phyloP scores from a whole-genome alignment of 768 basidiomycete genomes.

The Lyophyllum atratum region DNA sequence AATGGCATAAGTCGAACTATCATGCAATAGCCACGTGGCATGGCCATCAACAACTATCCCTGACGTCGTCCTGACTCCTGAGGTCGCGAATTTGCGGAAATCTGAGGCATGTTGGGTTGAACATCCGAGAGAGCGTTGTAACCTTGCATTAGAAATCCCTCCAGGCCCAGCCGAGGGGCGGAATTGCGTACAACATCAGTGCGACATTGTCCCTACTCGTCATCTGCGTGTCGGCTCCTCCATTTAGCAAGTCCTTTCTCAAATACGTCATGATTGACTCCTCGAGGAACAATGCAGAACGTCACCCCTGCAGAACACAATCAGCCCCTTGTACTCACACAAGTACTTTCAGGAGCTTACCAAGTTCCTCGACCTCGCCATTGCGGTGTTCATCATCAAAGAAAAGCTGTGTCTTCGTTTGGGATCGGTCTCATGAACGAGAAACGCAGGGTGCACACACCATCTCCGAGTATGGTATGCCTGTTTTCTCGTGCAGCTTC shows the following conservation, averaged over 20 bases:
- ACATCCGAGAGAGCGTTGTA: not conserved
- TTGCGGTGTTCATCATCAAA: conserved; percentile 76
- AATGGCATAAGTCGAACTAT: not conserved
- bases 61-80: no score
- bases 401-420: conserved; percentile 44
- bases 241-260: conserved; percentile 73
- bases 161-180: not conserved
- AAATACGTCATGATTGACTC: conserved; percentile 62
- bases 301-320: conserved; percentile 61
- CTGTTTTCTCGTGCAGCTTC: conserved; percentile 69
- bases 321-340: not conserved
- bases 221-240: conserved; percentile 48
- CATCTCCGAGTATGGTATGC: conserved; percentile 81
- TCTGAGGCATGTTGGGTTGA: not conserved
- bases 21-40: not conserved
- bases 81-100: not conserved
- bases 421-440: not conserved
- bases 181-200: not conserved
- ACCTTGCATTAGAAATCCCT: not conserved
- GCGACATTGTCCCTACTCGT: not conserved
- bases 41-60: not conserved
- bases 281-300: conserved; percentile 69
- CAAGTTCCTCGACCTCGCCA: conserved; percentile 61
- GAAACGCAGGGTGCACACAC: conserved; percentile 33
- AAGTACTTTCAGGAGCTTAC: conserved; percentile 28